Evolutionary conservation across 2,329 filamentous ascomycete species (phyloP).

Genomic region (Eutypa lata): DNA sequence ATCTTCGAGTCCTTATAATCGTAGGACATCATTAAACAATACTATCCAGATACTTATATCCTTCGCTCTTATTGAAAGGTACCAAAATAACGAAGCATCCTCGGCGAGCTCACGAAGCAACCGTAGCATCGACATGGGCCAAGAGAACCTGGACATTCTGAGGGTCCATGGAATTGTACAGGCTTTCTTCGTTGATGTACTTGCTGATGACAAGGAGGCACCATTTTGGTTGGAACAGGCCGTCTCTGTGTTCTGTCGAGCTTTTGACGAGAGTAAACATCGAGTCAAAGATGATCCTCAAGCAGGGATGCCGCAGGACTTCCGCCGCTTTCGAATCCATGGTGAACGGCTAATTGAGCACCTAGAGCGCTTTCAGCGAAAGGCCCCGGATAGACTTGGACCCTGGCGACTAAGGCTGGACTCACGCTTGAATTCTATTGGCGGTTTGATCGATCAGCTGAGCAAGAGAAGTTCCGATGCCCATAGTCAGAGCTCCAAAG

Average conservation of each 20-base stretch:
- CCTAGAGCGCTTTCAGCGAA: constrained; percentile 36
- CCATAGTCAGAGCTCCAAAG: constrained; percentile 32
- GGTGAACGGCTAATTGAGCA: constrained; percentile 44
- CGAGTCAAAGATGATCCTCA: constrained; percentile 39
- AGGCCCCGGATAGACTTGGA: constrained; percentile 22
- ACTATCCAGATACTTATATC: constrained; percentile 49
- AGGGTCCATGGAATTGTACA: constrained; percentile 51
- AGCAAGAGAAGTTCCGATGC: constrained; percentile 37
- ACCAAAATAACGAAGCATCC: constrained; percentile 40
- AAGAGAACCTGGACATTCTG: constrained; percentile 48
- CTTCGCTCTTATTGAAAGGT: constrained; percentile 50
- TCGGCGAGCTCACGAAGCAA: constrained; percentile 39
- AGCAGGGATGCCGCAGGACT: constrained; percentile 49
- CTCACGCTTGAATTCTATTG: constrained; percentile 34
- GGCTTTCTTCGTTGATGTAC: constrained; percentile 47
- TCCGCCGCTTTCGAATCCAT: constrained; percentile 49
- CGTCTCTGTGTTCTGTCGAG: constrained; percentile 44
- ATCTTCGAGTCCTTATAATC: constrained; percentile 35
- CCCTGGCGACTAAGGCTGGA: constrained; percentile 33
- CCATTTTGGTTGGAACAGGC: constrained; percentile 49
- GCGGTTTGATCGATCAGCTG: constrained; percentile 39
- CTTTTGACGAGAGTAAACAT: constrained; percentile 43
- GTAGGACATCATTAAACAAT: constrained; percentile 39
- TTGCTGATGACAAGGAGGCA: constrained; percentile 38
- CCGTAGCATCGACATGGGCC: constrained; percentile 36